Base-by-base conservation (phyloP, 2,329 filamentous ascomycete genomes). In the Colletotrichum sp. region DNA sequence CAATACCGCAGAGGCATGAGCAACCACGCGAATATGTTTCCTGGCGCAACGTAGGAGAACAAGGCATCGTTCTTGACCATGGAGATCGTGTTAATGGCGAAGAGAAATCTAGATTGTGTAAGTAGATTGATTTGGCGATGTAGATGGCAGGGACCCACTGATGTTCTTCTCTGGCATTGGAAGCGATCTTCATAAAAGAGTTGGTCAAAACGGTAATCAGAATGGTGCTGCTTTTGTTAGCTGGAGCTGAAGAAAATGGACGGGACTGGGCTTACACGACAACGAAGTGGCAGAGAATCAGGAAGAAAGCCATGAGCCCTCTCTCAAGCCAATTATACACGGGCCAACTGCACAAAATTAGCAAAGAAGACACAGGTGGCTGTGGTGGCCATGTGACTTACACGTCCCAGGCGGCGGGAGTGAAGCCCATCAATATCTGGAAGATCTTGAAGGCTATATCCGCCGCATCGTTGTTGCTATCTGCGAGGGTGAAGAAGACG, bases 41-140 rank as follows among this genome's bases (percentile, higher is more conserved):
- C 94, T 0, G 96, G 96, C 2, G 96, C 94, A 76, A 98, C 92
- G 82, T 98, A 98, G 5, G 95, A 98, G 87, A 99, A 99, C 0
- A 98, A 88, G 0, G 96, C 94, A 83, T 99, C 96, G n/a, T 97
- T 98, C 84, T 98, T 99, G 78, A 98, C 96, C 95, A 98, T 98
- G 6, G 95, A 98, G 66, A 98, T 98, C 6, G 96, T 98, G 82
- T 98, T 99, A 83, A 99, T 96, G 0, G 96, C 96, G 81, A 99
- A 98, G 4, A 98, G 86, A 82, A 98, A 98, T 75, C 89, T 91
- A 64, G 8, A 6, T 5, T 24, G 2, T 10, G 63, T 78, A 80
- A 77, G 79, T 91, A 64, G 8, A 6, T 7, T 24, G 2, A 8
- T 60, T 77, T 80, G 76, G 79, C 48, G 9, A 70, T 36, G 34